Evolutionary conservation across 1,284 basidiomycete genomes (phyloP).

Genomic region (Ganoderma boninense): DNA sequence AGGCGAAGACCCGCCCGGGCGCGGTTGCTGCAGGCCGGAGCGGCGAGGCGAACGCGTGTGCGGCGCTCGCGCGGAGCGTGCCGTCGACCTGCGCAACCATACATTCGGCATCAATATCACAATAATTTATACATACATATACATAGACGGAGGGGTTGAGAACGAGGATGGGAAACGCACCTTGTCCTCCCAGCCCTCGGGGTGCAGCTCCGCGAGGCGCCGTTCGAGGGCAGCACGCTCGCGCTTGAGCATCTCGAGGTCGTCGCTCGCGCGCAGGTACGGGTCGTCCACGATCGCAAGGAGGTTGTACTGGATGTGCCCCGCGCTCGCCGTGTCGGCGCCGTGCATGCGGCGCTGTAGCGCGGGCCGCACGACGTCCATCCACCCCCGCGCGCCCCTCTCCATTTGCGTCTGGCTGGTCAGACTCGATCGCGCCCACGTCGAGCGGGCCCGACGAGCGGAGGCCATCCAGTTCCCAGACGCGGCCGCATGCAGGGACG

Average conservation of each 20-base stretch:
- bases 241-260: slow-evolving; percentile 59
- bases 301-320: slow-evolving; percentile 64
- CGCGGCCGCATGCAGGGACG: slow-evolving; percentile 65
- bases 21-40: slow-evolving; percentile 34
- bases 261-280: slow-evolving; percentile 58
- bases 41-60: slow-evolving; percentile 45
- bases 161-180: slow-evolving; percentile 35
- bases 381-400: slow-evolving; percentile 50
- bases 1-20: slow-evolving; percentile 45
- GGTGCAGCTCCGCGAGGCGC: slow-evolving; percentile 45
- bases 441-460: slow-evolving; percentile 57
- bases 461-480: slow-evolving; percentile 64
- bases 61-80: slow-evolving; percentile 42
- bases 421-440: slow-evolving; percentile 58
- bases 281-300: slow-evolving; percentile 64
- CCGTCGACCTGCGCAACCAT: slow-evolving; percentile 47
- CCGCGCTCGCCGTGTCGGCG: slow-evolving; percentile 39
- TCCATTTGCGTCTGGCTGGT: slow-evolving; percentile 18
- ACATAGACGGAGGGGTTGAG: not conserved
- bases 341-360: slow-evolving; percentile 64
- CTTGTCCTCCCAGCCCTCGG: slow-evolving; percentile 49
- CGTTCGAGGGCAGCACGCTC: slow-evolving; percentile 56
- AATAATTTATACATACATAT: too few relatives aligned
- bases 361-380: slow-evolving; percentile 66
- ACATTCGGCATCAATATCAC: not conserved